phyloP scores from a whole-genome alignment of 2,329 filamentous ascomycete genomes.

The Fonsecaea erecta region DNA sequence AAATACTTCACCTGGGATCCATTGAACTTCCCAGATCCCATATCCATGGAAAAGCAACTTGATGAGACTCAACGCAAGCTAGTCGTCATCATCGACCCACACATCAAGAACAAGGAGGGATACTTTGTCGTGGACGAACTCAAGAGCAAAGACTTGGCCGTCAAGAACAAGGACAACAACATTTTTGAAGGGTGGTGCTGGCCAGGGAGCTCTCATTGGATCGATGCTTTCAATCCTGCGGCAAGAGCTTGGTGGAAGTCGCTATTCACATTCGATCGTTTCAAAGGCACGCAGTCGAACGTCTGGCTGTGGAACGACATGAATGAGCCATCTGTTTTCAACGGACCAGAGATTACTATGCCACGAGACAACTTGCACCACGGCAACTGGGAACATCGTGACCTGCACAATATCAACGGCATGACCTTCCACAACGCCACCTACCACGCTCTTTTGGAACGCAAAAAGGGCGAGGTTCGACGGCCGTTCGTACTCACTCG shows the following conservation, averaged over 20 bases:
- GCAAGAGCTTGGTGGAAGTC: conserved; percentile 88
- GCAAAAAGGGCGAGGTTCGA: conserved; percentile 81
- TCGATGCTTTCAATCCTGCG: conserved; percentile 94
- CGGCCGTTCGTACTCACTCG: conserved; percentile 93
- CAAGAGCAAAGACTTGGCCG: conserved; percentile 79
- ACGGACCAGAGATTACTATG: conserved; percentile 97
- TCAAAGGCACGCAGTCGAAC: conserved; percentile 84
- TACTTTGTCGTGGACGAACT: conserved; percentile 80
- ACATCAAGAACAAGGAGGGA: conserved; percentile 88
- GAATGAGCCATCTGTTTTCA: conserved; percentile 99
- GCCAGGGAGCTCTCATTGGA: conserved; percentile 95
- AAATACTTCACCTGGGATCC: conserved; percentile 99
- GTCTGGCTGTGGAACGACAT: conserved; percentile 99
- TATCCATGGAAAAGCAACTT: conserved; percentile 85
- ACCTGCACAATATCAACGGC: conserved; percentile 94
- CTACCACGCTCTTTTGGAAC: conserved; percentile 78
- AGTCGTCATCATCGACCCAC: conserved; percentile 93
- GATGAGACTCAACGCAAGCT: conserved; percentile 85
- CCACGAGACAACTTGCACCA: conserved; percentile 96
- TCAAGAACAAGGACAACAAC: conserved; percentile 86
- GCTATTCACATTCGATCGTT: conserved; percentile 84
- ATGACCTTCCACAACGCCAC: conserved; percentile 96
- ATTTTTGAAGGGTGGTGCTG: conserved; percentile 98
- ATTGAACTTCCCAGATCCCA: conserved; percentile 82
- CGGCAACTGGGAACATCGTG: conserved; percentile 93